Percentiles rank a stretch among this genome's conserved stretches.
Conservation (phyloP, 345 rosid species). For the Eutrema japonicum region DNA sequence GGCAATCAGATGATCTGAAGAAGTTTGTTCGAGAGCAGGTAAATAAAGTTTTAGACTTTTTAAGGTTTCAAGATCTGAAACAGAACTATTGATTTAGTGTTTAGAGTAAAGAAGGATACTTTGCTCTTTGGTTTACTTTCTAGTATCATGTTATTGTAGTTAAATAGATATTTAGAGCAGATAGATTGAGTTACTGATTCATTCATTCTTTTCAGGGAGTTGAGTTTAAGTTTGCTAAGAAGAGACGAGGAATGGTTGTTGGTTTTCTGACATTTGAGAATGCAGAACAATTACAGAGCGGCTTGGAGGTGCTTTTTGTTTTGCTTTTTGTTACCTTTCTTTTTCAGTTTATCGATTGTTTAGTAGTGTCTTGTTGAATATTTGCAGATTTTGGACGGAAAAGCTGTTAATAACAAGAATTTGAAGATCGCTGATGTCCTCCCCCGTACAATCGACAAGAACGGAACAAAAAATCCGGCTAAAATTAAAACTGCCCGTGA, state of each 20-base stretch:
- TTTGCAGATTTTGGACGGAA: slow-evolving; percentile 71
- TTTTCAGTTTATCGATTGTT: slow-evolving; percentile 5
- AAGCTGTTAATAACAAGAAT: slow-evolving; percentile 59
- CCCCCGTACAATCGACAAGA: slow-evolving; percentile 68
- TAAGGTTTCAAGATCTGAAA: background rate
- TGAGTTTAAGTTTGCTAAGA: slow-evolving; percentile 65
- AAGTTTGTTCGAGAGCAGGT: slow-evolving; percentile 72
- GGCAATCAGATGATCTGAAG: slow-evolving; percentile 65
- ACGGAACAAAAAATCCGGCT: slow-evolving; percentile 43
- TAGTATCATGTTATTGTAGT: slow-evolving; percentile 3
- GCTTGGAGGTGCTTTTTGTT: slow-evolving; percentile 53
- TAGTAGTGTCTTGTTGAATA: slow-evolving; percentile 13
- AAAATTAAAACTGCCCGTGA: slow-evolving; percentile 69
- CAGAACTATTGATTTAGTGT: background rate
- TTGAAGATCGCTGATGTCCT: slow-evolving; percentile 77
- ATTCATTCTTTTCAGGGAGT: slow-evolving; percentile 54
- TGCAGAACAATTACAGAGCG: slow-evolving; percentile 62
- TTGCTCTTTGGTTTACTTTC: background rate
- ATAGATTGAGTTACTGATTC: slow-evolving; percentile 8
- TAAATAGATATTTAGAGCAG: background rate
- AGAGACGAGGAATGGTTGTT: slow-evolving; percentile 79
- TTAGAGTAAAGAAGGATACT: background rate
- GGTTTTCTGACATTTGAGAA: slow-evolving; percentile 82
- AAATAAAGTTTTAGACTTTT: slow-evolving; percentile 37
- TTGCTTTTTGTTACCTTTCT: slow-evolving; percentile 4